Evolutionary conservation across 2,329 filamentous ascomycete genomes (phyloP).

Genomic region (Colletotrichum sojae): DNA sequence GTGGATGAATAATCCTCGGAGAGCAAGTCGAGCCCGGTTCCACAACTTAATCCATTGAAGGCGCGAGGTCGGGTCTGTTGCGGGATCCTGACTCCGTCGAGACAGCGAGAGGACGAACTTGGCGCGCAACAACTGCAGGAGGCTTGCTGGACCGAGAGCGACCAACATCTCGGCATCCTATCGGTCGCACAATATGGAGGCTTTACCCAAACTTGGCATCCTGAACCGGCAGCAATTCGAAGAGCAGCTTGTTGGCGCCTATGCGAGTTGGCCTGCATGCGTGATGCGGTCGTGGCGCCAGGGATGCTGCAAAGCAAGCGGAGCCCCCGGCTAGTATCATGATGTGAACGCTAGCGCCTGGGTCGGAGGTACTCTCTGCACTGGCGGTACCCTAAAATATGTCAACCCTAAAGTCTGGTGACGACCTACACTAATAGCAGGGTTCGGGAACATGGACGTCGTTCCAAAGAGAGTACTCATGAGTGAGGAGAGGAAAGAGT

Average conservation of each 20-base stretch:
- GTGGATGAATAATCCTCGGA: conserved; percentile 5
- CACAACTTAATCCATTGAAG: conserved; percentile 7
- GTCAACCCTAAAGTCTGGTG: too few species aligned
- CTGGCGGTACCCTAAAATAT: too few species aligned
- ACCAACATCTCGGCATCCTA: conserved; percentile 1
- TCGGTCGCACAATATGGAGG: conserved; percentile 9
- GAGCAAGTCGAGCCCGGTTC: neutral
- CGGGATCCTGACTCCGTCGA: conserved; percentile 4
- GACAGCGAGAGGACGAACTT: conserved; percentile 21
- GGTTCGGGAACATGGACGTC: neutral
- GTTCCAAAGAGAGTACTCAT: neutral
- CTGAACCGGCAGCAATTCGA: conserved; percentile 3
- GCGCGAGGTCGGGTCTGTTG: neutral
- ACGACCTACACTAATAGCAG: too few species aligned
- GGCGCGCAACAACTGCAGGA: conserved; percentile 24
- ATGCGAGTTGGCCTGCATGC: conserved; percentile 40
- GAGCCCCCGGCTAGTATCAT: conserved; percentile 3
- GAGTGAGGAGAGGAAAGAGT: neutral
- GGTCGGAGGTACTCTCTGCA: neutral
- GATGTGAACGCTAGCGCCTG: neutral
- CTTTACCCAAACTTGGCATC: conserved; percentile 8
- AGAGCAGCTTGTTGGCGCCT: conserved; percentile 38
- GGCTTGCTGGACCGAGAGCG: conserved; percentile 5
- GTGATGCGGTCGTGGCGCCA: conserved; percentile 36
- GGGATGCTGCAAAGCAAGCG: conserved; percentile 27